Base-by-base conservation (phyloP, 345 rosid species). In the Ceriops decandra region DNA sequence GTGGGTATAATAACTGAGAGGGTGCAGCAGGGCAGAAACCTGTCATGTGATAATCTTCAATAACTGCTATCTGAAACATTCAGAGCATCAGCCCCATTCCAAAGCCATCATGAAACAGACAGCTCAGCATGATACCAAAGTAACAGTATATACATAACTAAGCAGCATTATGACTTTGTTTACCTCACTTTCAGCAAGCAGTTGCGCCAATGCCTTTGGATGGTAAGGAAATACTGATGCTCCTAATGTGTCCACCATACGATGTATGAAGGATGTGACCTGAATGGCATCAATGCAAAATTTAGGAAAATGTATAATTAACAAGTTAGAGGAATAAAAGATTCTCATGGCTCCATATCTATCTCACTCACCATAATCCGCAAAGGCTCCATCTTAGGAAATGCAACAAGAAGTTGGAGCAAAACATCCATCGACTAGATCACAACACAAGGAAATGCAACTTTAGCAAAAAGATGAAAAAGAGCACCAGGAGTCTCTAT, bases 211-310 rank as follows among this genome's bases (percentile, higher is more conserved):
- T 75, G 96, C 96, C 84, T 83, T 91, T 24, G 99, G 99, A 17
- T 91, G 99, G 80, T 74, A 91, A 36, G 99, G 99, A 73, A 95
- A 91, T 53, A 95, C 97, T 5, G 90, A 86, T 67, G 89, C 76
- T 64, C 99, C 99, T 38, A 95, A 82, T 16, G 96, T 90, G 67
- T 95, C 97, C 74, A 91, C 96, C 97, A 95, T 95, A 65, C 99
- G 90, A 83, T 95, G 97, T 51, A 95, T 87, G 82, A 95, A 90
- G 58, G 99, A 95, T 52, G 85, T 83, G 63, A 95, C 95, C 99
- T 95, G 67, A 63, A 75, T 46, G 71, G 71, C 64, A 68, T 69
- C 68, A 33, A 66, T n/a, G 30, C 33, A 10, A 70, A 70, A 36
- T 49, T 72, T 56, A 80, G 67, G 64, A 67, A 74, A 65, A 68